Base-by-base conservation (phyloP, 352 stramenopile species). In the Blastocystis sp. region DNA sequence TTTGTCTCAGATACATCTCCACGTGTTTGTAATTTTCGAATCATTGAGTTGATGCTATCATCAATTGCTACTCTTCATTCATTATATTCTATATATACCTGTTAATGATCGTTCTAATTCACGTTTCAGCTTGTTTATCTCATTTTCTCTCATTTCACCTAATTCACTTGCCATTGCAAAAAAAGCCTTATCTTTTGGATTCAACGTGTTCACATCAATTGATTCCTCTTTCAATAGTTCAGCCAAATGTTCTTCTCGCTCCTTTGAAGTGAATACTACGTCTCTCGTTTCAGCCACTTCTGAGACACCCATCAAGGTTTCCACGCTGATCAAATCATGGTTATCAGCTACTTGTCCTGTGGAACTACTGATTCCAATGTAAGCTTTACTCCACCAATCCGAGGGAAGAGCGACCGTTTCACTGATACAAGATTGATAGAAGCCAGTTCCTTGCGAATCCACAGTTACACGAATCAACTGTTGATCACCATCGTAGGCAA, bases 11-110 rank as follows among this genome's bases (percentile, higher is more conserved):
- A 63, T 19, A 87, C 67, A 51, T 91, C 89, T 73, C 92, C 90
- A 46, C 89, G 77, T 58, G 90, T 78, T 37, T 90, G 43, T 1
- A 97, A 91, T 77, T 94, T 93, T 21, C 91, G 88, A 1, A 94
- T 88, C 71, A 92, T 95, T 90, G 92, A 93, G 49, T 92, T 90
- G 61, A 95, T 78, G n/a, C 93, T 92, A 89, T 96, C 92, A 29
- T 86, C 75, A 32, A 86, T 75, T 0, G 75, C 75, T 97, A 91
- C 77, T 93, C 93, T 19, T 92, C 83, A 0, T 93, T 87, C 59
- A 21, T 58, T n/a, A 11, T 32, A n/a, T 21, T 9, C 29, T 32
- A 73, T 93, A 90, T 89, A 96, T 92, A 88, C 92, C 93, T 52
- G 94, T 56, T 56, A 92, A 78, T 32, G 90, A 67, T 80, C 91